phyloP scores from a whole-genome alignment of 164 flowering plant genomes.

The Cinnamomum chago region DNA sequence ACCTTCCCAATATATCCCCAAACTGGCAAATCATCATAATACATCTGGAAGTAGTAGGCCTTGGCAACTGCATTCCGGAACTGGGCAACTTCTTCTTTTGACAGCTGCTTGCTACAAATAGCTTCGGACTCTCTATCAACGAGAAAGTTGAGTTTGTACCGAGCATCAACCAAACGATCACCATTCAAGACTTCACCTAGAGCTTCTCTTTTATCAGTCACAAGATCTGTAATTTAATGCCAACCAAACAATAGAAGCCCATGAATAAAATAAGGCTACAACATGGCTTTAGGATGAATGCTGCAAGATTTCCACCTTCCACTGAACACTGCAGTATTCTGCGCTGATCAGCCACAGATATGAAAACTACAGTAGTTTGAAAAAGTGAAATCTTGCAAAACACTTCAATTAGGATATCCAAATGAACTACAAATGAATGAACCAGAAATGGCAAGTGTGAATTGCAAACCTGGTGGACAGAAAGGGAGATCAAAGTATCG shows the following conservation, averaged over 20 bases:
- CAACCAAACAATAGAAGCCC: neutral
- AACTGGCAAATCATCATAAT: slow-evolving; percentile 38
- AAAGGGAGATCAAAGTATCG: slow-evolving; percentile 40
- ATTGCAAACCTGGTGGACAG: slow-evolving; percentile 28
- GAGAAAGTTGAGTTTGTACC: slow-evolving; percentile 32
- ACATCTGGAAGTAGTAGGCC: slow-evolving; percentile 42
- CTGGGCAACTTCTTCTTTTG: slow-evolving; percentile 22
- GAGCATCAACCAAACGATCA: slow-evolving; percentile 37
- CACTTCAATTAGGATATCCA: no score
- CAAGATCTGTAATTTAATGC: slow-evolving; percentile 8
- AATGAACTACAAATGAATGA: no score
- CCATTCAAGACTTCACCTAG: slow-evolving; percentile 40
- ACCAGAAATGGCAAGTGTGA: neutral
- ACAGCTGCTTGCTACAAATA: slow-evolving; percentile 29
- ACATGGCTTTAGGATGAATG: neutral
- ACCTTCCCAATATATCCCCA: slow-evolving; percentile 41
- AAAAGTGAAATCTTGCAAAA: no score
- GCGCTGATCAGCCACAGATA: neutral
- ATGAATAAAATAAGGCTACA: neutral
- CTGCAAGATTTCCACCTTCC: neutral
- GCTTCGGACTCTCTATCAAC: slow-evolving; percentile 27
- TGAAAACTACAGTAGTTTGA: neutral
- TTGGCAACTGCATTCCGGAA: slow-evolving; percentile 31
- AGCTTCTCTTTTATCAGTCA: slow-evolving; percentile 37
- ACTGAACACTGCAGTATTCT: no score